Conservation (phyloP, 768 basidiomycete genomes). For the Phanerochaete sordida region DNA sequence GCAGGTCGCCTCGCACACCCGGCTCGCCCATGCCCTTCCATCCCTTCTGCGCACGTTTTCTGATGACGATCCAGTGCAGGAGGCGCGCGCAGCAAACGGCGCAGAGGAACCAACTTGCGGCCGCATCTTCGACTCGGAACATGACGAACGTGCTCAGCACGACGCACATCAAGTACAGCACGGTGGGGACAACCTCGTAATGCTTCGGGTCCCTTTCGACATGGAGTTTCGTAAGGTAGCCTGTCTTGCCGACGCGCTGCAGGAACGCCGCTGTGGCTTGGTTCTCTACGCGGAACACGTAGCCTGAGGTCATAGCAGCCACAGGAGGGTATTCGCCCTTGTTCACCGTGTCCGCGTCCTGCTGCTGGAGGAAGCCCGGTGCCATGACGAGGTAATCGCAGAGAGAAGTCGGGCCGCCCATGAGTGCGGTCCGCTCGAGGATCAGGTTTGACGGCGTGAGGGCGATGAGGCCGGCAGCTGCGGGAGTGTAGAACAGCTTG, state of each 20-base stretch:
- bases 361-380: neutral
- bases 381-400: neutral
- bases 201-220: too few relatives aligned
- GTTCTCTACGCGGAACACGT: slow-evolving; percentile 14
- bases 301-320: slow-evolving; percentile 9
- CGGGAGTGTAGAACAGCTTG: too few relatives aligned
- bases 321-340: slow-evolving; percentile 6
- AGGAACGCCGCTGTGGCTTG: slow-evolving; percentile 8
- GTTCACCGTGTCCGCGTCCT: neutral
- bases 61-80: neutral
- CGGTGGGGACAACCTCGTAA: too few relatives aligned
- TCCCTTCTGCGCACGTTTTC: neutral
- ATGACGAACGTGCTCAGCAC: too few relatives aligned
- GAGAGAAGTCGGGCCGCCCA: neutral
- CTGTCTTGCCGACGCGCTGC: slow-evolving; percentile 3
- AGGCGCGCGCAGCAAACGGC: too few relatives aligned
- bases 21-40: slow-evolving; percentile 7
- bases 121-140: too few relatives aligned
- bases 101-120: too few relatives aligned
- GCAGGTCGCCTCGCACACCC: neutral
- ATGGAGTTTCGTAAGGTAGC: too few relatives aligned
- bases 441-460: neutral
- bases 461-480: neutral
- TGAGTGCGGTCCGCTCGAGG: neutral
- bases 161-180: too few relatives aligned